Evolutionary conservation across 805 yeast genomes (phyloP).

Genomic region (Starmerella kuoi): DNA sequence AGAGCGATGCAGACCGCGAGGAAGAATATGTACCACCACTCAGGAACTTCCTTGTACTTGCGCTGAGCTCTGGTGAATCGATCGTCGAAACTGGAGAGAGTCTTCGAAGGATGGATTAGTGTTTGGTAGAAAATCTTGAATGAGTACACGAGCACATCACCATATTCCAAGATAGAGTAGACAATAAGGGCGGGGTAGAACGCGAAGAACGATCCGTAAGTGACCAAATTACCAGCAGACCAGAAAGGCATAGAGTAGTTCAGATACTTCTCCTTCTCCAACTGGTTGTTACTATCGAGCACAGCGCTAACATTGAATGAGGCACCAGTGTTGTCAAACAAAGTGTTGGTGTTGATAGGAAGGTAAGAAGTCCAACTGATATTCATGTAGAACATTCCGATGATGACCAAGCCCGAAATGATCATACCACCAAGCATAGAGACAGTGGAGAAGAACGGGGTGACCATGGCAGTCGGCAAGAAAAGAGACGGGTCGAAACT

Average conservation of each 20-base stretch:
- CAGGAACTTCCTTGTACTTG: slow-evolving; percentile 52
- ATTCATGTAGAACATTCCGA: slow-evolving; percentile 35
- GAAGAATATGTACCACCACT: slow-evolving; percentile 41
- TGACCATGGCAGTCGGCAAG: slow-evolving; percentile 27
- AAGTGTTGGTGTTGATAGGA: slow-evolving; percentile 38
- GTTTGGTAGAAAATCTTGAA: slow-evolving; percentile 6
- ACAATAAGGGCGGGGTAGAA: slow-evolving; percentile 44
- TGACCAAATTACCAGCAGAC: slow-evolving; percentile 46
- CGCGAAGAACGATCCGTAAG: slow-evolving; percentile 46
- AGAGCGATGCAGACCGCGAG: slow-evolving; percentile 35
- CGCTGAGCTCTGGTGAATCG: slow-evolving; percentile 51
- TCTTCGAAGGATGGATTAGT: slow-evolving; percentile 20
- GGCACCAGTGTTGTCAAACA: slow-evolving; percentile 35
- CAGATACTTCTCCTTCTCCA: slow-evolving; percentile 39
- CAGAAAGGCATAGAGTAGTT: slow-evolving; percentile 55
- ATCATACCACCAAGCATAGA: slow-evolving; percentile 31
- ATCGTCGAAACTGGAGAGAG: slow-evolving; percentile 33
- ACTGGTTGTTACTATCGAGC: slow-evolving; percentile 34
- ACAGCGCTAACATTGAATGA: slow-evolving; percentile 35
- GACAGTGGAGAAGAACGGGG: slow-evolving; percentile 35
- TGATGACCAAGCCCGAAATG: not conserved
- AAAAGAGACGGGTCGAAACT: slow-evolving; percentile 39
- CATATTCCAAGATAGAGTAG: slow-evolving; percentile 37
- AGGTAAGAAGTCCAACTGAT: slow-evolving; percentile 40
- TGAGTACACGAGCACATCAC: slow-evolving; percentile 5